Conservation (phyloP, 352 stramenopile species). For the Pythium apleroticum region DNA sequence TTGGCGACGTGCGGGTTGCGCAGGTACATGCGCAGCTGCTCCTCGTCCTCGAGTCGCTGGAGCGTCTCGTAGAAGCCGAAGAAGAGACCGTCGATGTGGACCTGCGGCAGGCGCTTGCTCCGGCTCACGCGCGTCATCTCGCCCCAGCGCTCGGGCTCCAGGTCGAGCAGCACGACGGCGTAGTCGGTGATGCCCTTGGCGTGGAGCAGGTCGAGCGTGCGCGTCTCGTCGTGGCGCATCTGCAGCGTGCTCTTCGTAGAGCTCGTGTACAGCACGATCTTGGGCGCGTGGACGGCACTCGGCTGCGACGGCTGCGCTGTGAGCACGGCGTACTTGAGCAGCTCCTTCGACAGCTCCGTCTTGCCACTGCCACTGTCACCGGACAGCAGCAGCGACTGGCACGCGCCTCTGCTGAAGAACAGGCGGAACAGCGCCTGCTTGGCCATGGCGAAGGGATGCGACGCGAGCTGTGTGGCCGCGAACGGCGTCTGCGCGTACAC, state of each 20-base stretch:
- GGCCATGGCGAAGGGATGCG: conserved; percentile 74
- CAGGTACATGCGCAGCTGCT: conserved; percentile 79
- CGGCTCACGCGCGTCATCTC: conserved; percentile 70
- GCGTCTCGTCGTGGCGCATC: conserved; percentile 75
- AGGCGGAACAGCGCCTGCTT: conserved; percentile 57
- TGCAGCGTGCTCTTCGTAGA: conserved; percentile 83
- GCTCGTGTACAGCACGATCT: conserved; percentile 73
- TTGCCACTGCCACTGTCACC: conserved; percentile 78
- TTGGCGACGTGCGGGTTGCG: conserved; percentile 62
- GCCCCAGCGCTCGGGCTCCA: conserved; percentile 56
- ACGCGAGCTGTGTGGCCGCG: conserved; percentile 39
- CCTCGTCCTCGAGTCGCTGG: conserved; percentile 73
- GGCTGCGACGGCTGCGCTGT: conserved; percentile 39
- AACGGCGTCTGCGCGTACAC: conserved; percentile 53
- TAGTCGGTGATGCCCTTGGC: conserved; percentile 65
- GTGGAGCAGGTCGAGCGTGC: conserved; percentile 73
- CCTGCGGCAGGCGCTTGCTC: conserved; percentile 70
- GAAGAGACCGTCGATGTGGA: conserved; percentile 69
- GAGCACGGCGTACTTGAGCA: conserved; percentile 77
- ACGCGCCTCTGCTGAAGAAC: conserved; percentile 32
- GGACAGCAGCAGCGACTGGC: conserved; percentile 47
- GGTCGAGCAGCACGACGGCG: conserved; percentile 70
- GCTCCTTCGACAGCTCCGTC: conserved; percentile 73
- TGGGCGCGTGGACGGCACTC: conserved; percentile 12
- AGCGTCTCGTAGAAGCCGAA: conserved; percentile 84